Evolutionary conservation across 1,284 basidiomycete species (phyloP), one percentile per base, ranked within the genome.

Genomic region (Golubevia sp.): DNA sequence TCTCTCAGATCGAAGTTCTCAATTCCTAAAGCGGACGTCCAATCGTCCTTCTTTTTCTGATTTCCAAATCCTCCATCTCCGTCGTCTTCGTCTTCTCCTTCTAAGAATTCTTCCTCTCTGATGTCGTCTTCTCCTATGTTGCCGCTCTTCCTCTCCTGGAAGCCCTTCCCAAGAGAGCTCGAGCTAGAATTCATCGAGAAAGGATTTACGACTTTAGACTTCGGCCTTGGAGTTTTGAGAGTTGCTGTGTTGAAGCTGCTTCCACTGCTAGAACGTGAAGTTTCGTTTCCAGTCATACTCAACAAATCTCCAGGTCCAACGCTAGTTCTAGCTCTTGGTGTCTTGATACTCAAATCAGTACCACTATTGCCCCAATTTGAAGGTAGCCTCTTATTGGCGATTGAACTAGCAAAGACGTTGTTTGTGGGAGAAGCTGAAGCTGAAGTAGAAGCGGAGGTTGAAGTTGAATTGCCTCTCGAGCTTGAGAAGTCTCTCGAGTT

Each of bases 271-370:
- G 61, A 62, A 58, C 66, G 66, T 13, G 63, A 62, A 30, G 53
- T 53, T 0, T 74, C 69, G n/a, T 54, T 63, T 18, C 73, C 73
- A 51, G 76, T 75, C 79, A 82, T 81, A 66, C 79, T 81, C 53
- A 79, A 72, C 58, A 82, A 53, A 51, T 82, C 80, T 30, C 80
- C 80, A 0, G 80, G 80, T 1, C 70, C 74, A 1, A 82, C 75
- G 27, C 57, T 59, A 11, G 64, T 75, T 18, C 76, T 62, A 1
- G 71, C 68, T 1, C 61, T 62, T 0, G 76, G 76, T 1, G 76
- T 78, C 21, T 73, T 65, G 54, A 74, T 49, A 25, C 11, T 34
- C 30, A 34, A 34, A 34, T 34, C 30, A 3, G 30, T 34, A 5
- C 30, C 30, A 5, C 30, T 34, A 11, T 34, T 34, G 4, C 5